Evolutionary conservation across 805 yeast species (phyloP), one percentile per base, ranked within the genome.

Genomic region (Nakazawaea wickerhamii): DNA sequence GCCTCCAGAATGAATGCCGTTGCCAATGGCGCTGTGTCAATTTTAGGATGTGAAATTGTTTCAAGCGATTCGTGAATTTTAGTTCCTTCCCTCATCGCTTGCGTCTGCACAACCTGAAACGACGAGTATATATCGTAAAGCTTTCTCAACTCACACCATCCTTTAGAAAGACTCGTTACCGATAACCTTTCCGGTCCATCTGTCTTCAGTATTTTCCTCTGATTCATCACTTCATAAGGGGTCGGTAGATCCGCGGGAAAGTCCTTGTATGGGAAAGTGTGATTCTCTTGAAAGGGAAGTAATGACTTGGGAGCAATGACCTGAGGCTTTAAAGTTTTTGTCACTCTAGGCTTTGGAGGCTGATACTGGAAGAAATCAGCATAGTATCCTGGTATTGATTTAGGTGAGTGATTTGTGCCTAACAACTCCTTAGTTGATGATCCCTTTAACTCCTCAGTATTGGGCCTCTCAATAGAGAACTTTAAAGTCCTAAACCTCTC

Each of bases 101-200:
- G 50, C 4, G 71, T 71, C 18, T 58, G 58, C 25, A 50, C 55
- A 2, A 51, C 51, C 2, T 57, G 59, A 7, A 38, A 43, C 5
- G 70, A 61, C 17, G 69, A 61, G 50, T 73, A 83, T 0, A 77
- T 54, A 19, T 69, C 67, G 54, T 77, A 84, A 45, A 71, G 67
- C 15, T 63, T 67, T 31, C 77, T 61, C 36, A 84, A 59, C 57
- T 84, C 91, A 63, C 93, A 84, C 85, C 88, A 84, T 25, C 72
- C 66, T 0, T 82, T 74, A 9, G 81, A 58, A 7, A 84, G 55
- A 42, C 68, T 72, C 0, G 90, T 81, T 4, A 83, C 88, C 1
- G 79, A 72, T 13, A 79, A 55, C 31, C 84, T 53, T 5, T 64
- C 61, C 11, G 51, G 50, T 2, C 15, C 27, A 31, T 40, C 40